phyloP scores from a whole-genome alignment of 208 protist species.

The Acanthamoeba polyphaga region DNA sequence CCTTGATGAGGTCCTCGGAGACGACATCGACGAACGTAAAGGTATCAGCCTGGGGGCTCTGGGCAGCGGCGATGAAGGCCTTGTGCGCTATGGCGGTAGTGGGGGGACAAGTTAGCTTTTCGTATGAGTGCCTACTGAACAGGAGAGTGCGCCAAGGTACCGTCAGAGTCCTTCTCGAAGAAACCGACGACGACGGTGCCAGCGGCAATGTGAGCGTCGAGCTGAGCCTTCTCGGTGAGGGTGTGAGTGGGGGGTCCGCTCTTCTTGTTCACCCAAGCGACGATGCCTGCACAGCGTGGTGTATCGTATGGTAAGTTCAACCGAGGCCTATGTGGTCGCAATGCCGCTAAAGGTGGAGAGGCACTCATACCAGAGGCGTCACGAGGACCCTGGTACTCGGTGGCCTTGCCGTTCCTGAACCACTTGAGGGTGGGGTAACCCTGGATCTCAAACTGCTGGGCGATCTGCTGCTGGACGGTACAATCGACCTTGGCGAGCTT shows the following conservation, averaged over 20 bases:
- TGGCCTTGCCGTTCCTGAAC: slow-evolving; percentile 48
- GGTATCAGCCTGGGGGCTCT: neutral
- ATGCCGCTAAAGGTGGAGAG: neutral
- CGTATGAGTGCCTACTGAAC: neutral
- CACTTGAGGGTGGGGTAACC: slow-evolving; percentile 62
- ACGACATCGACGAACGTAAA: slow-evolving; percentile 54
- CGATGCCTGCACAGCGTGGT: slow-evolving; percentile 22
- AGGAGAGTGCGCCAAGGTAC: neutral
- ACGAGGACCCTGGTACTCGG: slow-evolving; percentile 1
- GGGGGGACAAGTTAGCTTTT: neutral
- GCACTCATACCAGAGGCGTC: neutral
- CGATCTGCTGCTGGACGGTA: neutral
- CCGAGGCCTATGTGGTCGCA: neutral
- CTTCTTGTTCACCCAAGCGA: slow-evolving; percentile 66
- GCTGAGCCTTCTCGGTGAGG: slow-evolving; percentile 26
- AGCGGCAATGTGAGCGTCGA: neutral
- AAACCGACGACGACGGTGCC: slow-evolving; percentile 44
- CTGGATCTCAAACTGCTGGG: neutral
- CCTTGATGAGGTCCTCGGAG: slow-evolving; percentile 9
- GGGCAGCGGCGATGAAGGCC: slow-evolving; percentile 52
- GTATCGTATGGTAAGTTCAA: neutral
- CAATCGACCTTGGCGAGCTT: slow-evolving; percentile 74
- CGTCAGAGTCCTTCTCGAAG: slow-evolving; percentile 72
- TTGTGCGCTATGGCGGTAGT: slow-evolving; percentile 19
- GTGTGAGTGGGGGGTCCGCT: slow-evolving; percentile 64